Conservation (phyloP, 2,329 filamentous ascomycete genomes). For the Ascochyta lentis region DNA sequence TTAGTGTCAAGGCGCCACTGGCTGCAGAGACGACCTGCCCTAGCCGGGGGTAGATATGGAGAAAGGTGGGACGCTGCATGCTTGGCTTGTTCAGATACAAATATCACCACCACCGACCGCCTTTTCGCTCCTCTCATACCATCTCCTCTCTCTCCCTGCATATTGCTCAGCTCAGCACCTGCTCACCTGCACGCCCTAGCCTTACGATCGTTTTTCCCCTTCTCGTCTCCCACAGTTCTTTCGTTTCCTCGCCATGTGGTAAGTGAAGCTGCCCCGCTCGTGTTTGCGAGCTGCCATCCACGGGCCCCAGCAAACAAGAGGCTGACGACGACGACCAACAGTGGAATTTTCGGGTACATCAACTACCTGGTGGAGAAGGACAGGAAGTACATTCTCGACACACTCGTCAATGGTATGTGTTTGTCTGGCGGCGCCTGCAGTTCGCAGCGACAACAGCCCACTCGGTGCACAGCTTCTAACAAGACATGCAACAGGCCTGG, state of each 20-base stretch:
- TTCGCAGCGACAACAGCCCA: conserved; percentile 8
- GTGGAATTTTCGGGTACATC: conserved; percentile 98
- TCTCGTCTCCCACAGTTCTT: conserved; percentile 29
- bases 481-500: conserved; percentile 69
- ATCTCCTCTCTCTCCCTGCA: conserved; percentile 24
- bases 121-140: conserved; percentile 42
- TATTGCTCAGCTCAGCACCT: conserved; percentile 19
- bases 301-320: conserved; percentile 7
- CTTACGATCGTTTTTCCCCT: conserved; percentile 40
- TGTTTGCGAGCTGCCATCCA: conserved; percentile 8
- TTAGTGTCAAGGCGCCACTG: conserved; percentile 29
- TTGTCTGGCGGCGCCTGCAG: conserved; percentile 1
- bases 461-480: conserved; percentile 30
- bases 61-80: conserved; percentile 35
- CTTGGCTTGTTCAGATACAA: conserved; percentile 44
- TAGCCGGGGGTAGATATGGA: conserved; percentile 39
- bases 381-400: conserved; percentile 93
- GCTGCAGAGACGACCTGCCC: conserved; percentile 27
- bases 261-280: conserved; percentile 38
- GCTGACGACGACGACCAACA: conserved; percentile 49
- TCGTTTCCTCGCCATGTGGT: conserved; percentile 48
- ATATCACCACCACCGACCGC: conserved; percentile 46
- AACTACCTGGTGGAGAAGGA: conserved; percentile 99
- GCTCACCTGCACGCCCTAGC: conserved; percentile 21
- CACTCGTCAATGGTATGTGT: conserved; percentile 86